phyloP scores from a whole-genome alignment of 2,329 filamentous ascomycete genomes.

The Monascus ruber region DNA sequence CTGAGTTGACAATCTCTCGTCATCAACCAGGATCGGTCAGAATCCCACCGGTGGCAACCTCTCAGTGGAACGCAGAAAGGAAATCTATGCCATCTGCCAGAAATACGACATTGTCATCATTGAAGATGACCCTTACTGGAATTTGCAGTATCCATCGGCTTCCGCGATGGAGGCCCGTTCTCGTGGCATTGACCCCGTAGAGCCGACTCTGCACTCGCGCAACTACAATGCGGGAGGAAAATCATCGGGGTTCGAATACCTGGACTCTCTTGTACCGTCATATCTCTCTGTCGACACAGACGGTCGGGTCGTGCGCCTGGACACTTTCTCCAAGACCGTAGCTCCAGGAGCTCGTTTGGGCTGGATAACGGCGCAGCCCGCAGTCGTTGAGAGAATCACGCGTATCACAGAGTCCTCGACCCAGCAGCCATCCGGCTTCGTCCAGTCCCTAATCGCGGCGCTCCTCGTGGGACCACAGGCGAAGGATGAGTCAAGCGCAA shows the following conservation, averaged over 20 bases:
- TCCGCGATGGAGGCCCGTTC: conserved; percentile 29
- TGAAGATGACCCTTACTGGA: conserved; percentile 95
- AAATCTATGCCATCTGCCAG: conserved; percentile 69
- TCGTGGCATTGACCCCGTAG: conserved; percentile 13
- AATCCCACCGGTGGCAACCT: conserved; percentile 75
- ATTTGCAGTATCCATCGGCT: conserved; percentile 75
- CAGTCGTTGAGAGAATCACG: conserved; percentile 59
- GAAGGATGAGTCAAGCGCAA: conserved; percentile 29
- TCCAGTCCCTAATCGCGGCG: conserved; percentile 70
- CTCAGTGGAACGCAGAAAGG: conserved; percentile 59
- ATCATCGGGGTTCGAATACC: conserved; percentile 59
- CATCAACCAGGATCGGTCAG: conserved; percentile 57
- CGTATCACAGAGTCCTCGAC: conserved; percentile 69
- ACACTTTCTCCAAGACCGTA: conserved; percentile 89
- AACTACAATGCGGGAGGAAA: conserved; percentile 35
- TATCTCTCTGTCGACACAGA: conserved; percentile 73
- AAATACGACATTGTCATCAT: conserved; percentile 82
- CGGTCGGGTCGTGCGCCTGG: conserved; percentile 76
- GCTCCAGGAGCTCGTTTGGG: conserved; percentile 82
- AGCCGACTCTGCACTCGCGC: conserved; percentile 23
- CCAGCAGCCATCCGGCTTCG: conserved; percentile 79
- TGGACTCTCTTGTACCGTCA: conserved; percentile 74
- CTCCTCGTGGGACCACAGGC: conserved; percentile 61
- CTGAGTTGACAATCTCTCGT: not conserved
- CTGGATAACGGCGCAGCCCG: conserved; percentile 80